Conservation (phyloP, 768 basidiomycete genomes). For the Hypholoma fasciculare region DNA sequence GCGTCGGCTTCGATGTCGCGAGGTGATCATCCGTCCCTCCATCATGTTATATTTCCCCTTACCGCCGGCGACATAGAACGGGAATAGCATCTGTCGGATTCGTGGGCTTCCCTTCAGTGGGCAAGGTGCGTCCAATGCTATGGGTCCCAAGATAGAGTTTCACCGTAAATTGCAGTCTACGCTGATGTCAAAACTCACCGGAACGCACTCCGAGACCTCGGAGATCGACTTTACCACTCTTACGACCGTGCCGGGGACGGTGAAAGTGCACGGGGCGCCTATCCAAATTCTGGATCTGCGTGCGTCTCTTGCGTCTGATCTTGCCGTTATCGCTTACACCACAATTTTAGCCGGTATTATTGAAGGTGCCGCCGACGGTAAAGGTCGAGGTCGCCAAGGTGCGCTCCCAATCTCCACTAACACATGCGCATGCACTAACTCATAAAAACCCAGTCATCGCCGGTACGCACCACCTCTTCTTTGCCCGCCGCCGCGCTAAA, state of each 20-base stretch:
- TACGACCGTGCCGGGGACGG: slow-evolving; percentile 92
- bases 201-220: slow-evolving; percentile 94
- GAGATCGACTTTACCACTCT: slow-evolving; percentile 97
- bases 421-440: neutral
- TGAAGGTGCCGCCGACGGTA: slow-evolving; percentile 95
- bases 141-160: slow-evolving; percentile 3
- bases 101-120: slow-evolving; percentile 90
- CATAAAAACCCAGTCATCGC: slow-evolving; percentile 60
- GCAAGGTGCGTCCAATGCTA: slow-evolving; percentile 59
- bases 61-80: slow-evolving; percentile 48
- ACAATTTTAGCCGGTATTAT: slow-evolving; percentile 82
- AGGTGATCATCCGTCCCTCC: slow-evolving; percentile 30
- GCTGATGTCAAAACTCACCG: slow-evolving; percentile 93
- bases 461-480: slow-evolving; percentile 44
- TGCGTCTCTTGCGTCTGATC: slow-evolving; percentile 34
- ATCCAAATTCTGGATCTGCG: slow-evolving; percentile 94
- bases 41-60: neutral
- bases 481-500: slow-evolving; percentile 10
- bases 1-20: slow-evolving; percentile 96
- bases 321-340: neutral
- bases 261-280: slow-evolving; percentile 94
- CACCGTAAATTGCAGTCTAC: slow-evolving; percentile 60
- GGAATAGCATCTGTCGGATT: slow-evolving; percentile 98
- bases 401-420: slow-evolving; percentile 24
- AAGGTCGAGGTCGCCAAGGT: slow-evolving; percentile 95